phyloP scores from a whole-genome alignment of 192 early-diverging fungal genomes.

The Coemansia sp. region DNA sequence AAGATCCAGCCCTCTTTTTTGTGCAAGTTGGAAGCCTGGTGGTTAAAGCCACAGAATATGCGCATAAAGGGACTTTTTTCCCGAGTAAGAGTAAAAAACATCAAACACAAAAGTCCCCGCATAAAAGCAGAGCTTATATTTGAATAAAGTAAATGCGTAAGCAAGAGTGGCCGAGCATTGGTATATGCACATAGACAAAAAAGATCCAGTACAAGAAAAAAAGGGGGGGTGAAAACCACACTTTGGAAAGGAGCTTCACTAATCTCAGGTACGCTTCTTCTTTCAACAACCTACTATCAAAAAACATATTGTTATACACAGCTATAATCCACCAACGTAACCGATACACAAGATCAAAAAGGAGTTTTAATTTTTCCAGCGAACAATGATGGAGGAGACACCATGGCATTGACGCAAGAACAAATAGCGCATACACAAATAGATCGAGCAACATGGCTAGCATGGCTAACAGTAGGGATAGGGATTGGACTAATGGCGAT shows the following conservation, averaged over 20 bases:
- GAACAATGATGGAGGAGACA: not conserved
- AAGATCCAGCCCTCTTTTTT: too few relatives aligned
- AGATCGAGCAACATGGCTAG: not conserved
- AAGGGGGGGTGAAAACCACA: too few relatives aligned
- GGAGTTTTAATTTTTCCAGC: not conserved
- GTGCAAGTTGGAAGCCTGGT: too few relatives aligned
- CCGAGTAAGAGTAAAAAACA: not conserved
- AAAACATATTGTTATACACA: not conserved
- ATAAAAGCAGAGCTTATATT: too few relatives aligned
- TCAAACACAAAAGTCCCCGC: too few relatives aligned
- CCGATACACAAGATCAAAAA: not conserved
- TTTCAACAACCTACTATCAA: too few relatives aligned
- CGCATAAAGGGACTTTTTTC: not conserved
- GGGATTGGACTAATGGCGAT: constrained; percentile 27
- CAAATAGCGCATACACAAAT: not conserved
- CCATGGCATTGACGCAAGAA: not conserved
- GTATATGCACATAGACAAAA: not conserved
- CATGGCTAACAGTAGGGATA: constrained; percentile 11
- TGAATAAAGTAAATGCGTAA: too few relatives aligned
- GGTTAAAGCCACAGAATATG: constrained; percentile 3
- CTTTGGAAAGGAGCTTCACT: too few relatives aligned
- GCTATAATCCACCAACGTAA: not conserved
- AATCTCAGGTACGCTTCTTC: not conserved
- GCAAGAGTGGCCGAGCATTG: too few relatives aligned
- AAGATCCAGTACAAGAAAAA: too few relatives aligned